Evolutionary conservation across 148 eudicot species (phyloP).

Genomic region (Nyssa sinensis): DNA sequence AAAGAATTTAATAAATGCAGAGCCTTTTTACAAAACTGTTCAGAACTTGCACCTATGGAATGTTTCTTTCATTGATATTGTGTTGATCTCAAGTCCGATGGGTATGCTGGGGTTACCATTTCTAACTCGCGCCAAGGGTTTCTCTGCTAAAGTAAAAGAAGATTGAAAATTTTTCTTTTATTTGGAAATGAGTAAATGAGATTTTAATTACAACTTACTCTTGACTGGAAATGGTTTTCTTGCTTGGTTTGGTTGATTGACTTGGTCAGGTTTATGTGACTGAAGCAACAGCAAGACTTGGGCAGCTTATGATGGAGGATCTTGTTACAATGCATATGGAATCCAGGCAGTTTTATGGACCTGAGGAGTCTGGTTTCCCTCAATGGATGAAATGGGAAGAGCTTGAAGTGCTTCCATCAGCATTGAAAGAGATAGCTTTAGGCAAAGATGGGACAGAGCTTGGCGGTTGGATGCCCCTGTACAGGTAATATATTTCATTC

Average conservation of each 20-base stretch:
- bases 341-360: conserved; percentile 73
- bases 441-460: conserved; percentile 65
- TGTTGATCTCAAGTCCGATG: conserved; percentile 76
- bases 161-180: background rate
- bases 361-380: conserved; percentile 44
- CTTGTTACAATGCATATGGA: conserved; percentile 77
- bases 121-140: conserved; percentile 57
- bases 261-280: conserved; percentile 70
- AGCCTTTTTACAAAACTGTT: conserved; percentile 68
- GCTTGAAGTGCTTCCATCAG: conserved; percentile 58
- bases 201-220: background rate
- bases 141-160: conserved; percentile 60
- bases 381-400: conserved; percentile 78
- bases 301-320: conserved; percentile 85
- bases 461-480: conserved; percentile 72
- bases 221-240: background rate
- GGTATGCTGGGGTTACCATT: conserved; percentile 93
- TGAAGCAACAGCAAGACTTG: conserved; percentile 72
- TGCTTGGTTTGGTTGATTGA: conserved; percentile 14
- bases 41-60: conserved; percentile 54
- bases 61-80: conserved; percentile 57
- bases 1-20: conserved; percentile 44
- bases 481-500: conserved; percentile 45
- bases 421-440: conserved; percentile 46
- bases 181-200: background rate